These are phyloP conservation scores for Penicillium pulvis DNA, from an alignment of 495 filamentous ascomycete genomes.

Conservation along the genomic window DNA sequence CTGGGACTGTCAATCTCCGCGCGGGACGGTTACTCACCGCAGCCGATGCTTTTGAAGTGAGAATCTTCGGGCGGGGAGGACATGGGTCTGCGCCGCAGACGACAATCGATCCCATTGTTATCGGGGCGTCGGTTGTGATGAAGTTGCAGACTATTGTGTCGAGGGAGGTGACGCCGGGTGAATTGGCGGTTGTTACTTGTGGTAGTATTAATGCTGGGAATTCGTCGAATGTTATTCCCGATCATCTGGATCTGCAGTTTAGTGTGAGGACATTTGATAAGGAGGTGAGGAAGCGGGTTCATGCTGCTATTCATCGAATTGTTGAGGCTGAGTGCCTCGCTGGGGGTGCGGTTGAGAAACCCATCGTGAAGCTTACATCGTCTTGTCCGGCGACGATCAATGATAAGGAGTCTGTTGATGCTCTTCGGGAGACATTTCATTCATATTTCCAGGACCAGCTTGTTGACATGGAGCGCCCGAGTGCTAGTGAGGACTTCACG, in stretches of 20 bases:
- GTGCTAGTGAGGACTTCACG: conserved; percentile 59
- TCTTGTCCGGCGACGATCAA: conserved; percentile 56
- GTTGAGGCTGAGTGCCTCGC: conserved; percentile 57
- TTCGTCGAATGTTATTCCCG: conserved; percentile 56
- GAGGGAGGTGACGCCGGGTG: conserved; percentile 53
- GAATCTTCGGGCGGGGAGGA: conserved; percentile 52
- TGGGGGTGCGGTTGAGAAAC: conserved; percentile 38
- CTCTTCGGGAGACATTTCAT: conserved; percentile 42
- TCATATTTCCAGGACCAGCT: conserved; percentile 43
- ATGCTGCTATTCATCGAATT: conserved; percentile 51
- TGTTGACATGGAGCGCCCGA: conserved; percentile 26
- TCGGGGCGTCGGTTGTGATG: conserved; percentile 53
- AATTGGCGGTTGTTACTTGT: conserved; percentile 57
- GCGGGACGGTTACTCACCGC: conserved; percentile 35
- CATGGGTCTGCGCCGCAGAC: conserved; percentile 54
- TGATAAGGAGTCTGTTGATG: conserved; percentile 42
- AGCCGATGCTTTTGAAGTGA: conserved; percentile 45
- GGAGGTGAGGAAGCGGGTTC: conserved; percentile 42
- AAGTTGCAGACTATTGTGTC: conserved; percentile 58
- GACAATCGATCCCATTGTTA: conserved; percentile 59
- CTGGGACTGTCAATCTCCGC: conserved; percentile 40
- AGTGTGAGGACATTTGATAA: conserved; percentile 47
- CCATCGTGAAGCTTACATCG: conserved; percentile 36
- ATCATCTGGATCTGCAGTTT: conserved; percentile 49
- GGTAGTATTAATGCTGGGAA: conserved; percentile 54